These are phyloP conservation scores for Scenedesmus sp. DNA, from an alignment of 163 green algal genomes.

Conservation along the genomic window DNA sequence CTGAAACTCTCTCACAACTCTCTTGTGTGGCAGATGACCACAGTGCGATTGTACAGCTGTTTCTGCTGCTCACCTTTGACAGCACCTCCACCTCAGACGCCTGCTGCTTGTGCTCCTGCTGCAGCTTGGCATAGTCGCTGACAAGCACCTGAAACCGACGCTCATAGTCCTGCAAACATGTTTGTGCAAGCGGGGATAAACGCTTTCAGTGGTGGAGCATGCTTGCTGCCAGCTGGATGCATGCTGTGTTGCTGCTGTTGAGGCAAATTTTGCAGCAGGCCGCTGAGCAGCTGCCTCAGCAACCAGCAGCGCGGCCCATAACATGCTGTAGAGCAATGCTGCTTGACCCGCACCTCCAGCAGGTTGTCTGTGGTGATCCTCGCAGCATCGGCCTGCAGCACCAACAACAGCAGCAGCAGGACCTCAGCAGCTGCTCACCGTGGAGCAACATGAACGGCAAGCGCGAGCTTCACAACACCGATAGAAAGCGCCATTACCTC, in stretches of 20 bases:
- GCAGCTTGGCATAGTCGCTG: background rate
- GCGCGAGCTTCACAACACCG: background rate
- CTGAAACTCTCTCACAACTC: too few relatives aligned
- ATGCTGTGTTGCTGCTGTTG: background rate
- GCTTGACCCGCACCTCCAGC: slow-evolving; percentile 6
- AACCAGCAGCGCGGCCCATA: background rate
- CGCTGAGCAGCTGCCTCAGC: background rate
- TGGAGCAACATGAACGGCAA: background rate
- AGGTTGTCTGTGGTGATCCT: slow-evolving; percentile 48
- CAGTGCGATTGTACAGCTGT: background rate
- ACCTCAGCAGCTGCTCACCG: background rate
- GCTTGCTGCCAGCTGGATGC: background rate
- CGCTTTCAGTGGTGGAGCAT: background rate
- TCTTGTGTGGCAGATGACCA: too few relatives aligned
- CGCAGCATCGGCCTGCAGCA: slow-evolving; percentile 39
- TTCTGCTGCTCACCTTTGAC: slow-evolving; percentile 17
- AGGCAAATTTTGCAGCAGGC: background rate
- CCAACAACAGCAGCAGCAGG: slow-evolving; percentile 5
- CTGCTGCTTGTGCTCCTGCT: slow-evolving; percentile 48
- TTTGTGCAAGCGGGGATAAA: too few relatives aligned
- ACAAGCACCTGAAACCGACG: slow-evolving; percentile 2
- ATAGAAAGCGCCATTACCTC: background rate
- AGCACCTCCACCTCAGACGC: slow-evolving; percentile 3
- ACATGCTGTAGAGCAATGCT: background rate
- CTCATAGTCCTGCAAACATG: slow-evolving; percentile 39